These are phyloP conservation scores for Trichoderma sp. DNA, from an alignment of 2,329 filamentous ascomycete genomes.

Conservation along the genomic window DNA sequence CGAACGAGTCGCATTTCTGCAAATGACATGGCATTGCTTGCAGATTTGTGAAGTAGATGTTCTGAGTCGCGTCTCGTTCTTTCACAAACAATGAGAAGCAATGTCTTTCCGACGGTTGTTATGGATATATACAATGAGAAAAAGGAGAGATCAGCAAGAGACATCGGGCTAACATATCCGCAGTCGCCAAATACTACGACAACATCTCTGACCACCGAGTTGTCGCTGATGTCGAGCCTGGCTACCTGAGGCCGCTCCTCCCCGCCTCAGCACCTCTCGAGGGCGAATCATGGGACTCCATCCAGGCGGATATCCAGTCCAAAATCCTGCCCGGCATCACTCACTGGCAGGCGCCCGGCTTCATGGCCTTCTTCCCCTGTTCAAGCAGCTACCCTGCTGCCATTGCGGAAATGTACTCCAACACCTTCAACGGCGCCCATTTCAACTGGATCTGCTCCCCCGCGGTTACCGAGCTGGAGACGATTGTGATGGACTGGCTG, in stretches of 20 bases:
- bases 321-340: conserved; percentile 92
- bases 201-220: conserved; percentile 70
- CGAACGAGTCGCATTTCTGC: background rate
- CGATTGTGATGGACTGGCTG: conserved; percentile 89
- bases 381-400: conserved; percentile 80
- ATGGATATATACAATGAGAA: background rate
- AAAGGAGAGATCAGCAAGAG: background rate
- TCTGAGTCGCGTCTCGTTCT: background rate
- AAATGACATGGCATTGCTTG: background rate
- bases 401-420: conserved; percentile 88
- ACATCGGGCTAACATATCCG: background rate
- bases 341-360: conserved; percentile 92
- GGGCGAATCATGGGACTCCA: conserved; percentile 74
- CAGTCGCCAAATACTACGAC: conserved; percentile 84
- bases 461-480: conserved; percentile 90
- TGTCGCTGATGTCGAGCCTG: conserved; percentile 75
- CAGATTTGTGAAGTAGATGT: background rate
- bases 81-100: background rate
- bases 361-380: conserved; percentile 94
- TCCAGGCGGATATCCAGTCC: conserved; percentile 78
- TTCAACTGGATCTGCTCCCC: conserved; percentile 98
- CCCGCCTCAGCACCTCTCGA: conserved; percentile 65
- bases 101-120: background rate
- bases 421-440: conserved; percentile 83
- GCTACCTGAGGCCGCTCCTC: conserved; percentile 80